These are phyloP conservation scores for Neonectria hederae DNA, from an alignment of 2,329 filamentous ascomycete genomes.

Conservation along the genomic window DNA sequence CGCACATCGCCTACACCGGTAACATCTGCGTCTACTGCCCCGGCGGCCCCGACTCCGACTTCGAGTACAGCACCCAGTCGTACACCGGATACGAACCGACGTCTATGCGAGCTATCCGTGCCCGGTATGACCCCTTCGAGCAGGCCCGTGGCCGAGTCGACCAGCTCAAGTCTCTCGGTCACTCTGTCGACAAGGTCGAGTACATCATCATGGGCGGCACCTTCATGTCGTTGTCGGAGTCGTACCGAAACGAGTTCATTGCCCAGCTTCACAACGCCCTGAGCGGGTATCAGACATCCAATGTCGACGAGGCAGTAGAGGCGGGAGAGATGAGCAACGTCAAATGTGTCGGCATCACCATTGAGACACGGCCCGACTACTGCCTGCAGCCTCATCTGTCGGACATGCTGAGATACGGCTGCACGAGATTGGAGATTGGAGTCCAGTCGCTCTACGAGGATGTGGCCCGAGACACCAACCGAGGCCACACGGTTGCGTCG, in stretches of 20 bases:
- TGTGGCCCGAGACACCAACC: slow-evolving; percentile 96
- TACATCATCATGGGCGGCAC: slow-evolving; percentile 99
- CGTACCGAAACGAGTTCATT: slow-evolving; percentile 93
- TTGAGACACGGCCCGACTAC: slow-evolving; percentile 97
- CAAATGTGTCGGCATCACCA: slow-evolving; percentile 98
- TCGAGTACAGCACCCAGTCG: slow-evolving; percentile 98
- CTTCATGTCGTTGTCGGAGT: slow-evolving; percentile 93
- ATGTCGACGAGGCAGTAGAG: slow-evolving; percentile 94
- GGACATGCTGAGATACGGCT: slow-evolving; percentile 97
- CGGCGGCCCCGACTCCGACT: slow-evolving; percentile 96
- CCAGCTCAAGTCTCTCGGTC: slow-evolving; percentile 93
- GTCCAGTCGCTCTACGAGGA: slow-evolving; percentile 98
- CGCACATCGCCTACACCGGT: slow-evolving; percentile 97
- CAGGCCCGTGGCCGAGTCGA: slow-evolving; percentile 96
- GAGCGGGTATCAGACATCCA: slow-evolving; percentile 92
- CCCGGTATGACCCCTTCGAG: slow-evolving; percentile 97
- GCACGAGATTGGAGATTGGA: slow-evolving; percentile 91
- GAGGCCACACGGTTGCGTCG: slow-evolving; percentile 93
- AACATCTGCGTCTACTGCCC: slow-evolving; percentile 99
- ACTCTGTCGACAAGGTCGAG: slow-evolving; percentile 98
- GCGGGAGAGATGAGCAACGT: slow-evolving; percentile 96
- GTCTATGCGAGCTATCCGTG: slow-evolving; percentile 97
- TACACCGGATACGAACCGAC: slow-evolving; percentile 99
- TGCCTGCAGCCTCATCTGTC: slow-evolving; percentile 95
- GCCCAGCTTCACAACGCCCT: slow-evolving; percentile 96